Evolutionary conservation across 2,329 filamentous ascomycete genomes (phyloP).

Genomic region (Sarocladiaceae sp.): DNA sequence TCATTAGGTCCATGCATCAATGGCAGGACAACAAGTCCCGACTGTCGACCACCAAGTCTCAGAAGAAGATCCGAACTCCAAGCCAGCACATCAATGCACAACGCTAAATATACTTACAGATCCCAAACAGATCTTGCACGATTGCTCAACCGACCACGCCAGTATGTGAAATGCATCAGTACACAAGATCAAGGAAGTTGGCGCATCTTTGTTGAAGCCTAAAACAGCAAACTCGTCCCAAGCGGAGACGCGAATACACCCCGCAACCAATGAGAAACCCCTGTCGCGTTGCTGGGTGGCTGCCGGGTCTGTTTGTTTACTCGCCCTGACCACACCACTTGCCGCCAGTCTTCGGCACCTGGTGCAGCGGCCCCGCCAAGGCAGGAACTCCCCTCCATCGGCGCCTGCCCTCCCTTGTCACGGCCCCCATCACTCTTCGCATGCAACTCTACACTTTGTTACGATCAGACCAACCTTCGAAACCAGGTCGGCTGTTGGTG

Average conservation of each 20-base stretch:
- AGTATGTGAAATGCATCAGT: too few relatives aligned
- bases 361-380: constrained; percentile 5
- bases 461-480: background rate
- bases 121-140: too few relatives aligned
- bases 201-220: background rate
- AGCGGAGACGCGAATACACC: constrained; percentile 1
- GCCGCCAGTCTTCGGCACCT: constrained; percentile 8
- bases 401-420: constrained; percentile 12
- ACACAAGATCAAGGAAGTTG: constrained; percentile 6
- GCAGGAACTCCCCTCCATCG: constrained; percentile 6
- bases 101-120: too few relatives aligned
- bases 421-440: background rate
- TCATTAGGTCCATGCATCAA: too few relatives aligned
- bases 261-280: background rate
- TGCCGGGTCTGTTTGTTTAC: constrained; percentile 18
- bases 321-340: too few relatives aligned
- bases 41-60: too few relatives aligned
- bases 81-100: too few relatives aligned
- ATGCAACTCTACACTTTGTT: background rate
- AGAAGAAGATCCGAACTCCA: too few relatives aligned
- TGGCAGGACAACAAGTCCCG: too few relatives aligned
- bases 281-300: constrained; percentile 17
- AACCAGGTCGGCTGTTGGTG: background rate
- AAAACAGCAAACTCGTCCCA: background rate
- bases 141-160: too few relatives aligned